These are phyloP conservation scores for Delonix regia DNA, from an alignment of 306 rosid species.

Conservation along the genomic window DNA sequence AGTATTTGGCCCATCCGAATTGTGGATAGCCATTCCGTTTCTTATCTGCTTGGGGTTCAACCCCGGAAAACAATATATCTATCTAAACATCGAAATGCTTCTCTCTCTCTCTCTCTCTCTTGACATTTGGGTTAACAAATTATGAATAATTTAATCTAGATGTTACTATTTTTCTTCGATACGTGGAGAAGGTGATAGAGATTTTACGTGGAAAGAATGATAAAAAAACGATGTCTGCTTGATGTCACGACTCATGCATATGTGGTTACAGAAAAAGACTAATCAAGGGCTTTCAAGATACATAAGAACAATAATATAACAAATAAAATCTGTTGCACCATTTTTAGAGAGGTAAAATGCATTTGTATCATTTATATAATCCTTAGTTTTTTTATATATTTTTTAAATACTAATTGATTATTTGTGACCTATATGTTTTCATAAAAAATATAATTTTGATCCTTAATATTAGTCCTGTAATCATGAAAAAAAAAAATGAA, in stretches of 20 bases:
- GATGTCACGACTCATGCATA: neutral
- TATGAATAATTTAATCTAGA: neutral
- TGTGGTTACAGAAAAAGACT: neutral
- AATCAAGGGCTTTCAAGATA: neutral
- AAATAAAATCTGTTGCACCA: no score
- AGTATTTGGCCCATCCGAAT: constrained; percentile 4
- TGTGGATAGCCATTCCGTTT: constrained; percentile 20
- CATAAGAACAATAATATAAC: no score
- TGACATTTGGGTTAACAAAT: neutral
- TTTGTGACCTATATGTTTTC: no score
- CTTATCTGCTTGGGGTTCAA: constrained; percentile 7
- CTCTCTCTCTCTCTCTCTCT: neutral
- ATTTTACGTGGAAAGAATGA: neutral
- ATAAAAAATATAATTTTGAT: no score
- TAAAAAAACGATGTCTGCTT: neutral
- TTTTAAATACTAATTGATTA: no score
- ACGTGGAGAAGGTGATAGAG: neutral
- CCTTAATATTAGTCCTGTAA: no score
- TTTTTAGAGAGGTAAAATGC: no score
- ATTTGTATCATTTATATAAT: no score
- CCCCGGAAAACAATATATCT: no score
- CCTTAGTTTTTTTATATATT: no score
- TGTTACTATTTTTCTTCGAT: neutral
- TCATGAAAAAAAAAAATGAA: no score
- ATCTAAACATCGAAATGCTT: neutral